Base-by-base conservation (phyloP, 2,329 filamentous ascomycete genomes). In the Monilinia aucupariae region DNA sequence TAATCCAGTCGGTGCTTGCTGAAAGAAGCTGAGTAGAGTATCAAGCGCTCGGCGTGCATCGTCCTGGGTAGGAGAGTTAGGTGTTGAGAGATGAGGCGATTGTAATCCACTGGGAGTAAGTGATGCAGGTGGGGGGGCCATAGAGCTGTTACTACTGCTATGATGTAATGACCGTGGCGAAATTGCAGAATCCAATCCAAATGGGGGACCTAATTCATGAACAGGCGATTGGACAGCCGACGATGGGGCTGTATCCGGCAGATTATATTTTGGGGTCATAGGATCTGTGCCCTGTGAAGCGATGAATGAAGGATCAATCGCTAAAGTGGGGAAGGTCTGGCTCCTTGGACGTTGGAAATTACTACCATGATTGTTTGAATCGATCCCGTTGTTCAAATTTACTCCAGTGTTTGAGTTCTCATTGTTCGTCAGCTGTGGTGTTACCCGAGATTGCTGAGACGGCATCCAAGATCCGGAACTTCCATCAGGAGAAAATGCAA, bases 11-110 rank as follows among this genome's bases (percentile, higher is more conserved):
- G 80, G 77, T 15, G 86, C 85, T 68, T 89, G 84, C 65, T 86
- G 86, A 74, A 97, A 89, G 72, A 93, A 96, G 65, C 78, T 87
- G 74, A 96, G 83, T 25, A 97, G 84, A 2, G 92, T 86, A 70
- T 93, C 88, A 5, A 96, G 82, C 1, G 92, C 93, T 59, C 85
- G 83, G 47, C 90, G 84, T 4, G 92, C 92, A 74, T 97, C 92
- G 69, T 97, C 92, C 68, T 92, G 89, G 0, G 88, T 91, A 0
- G 89, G 89, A 1, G 88, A 89, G 34, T 76, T 82, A 1, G 87
- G 71, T 8, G 69, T 82, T 56, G 85, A 81, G 48, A 82, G 81
- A 65, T 84, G 78, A 45, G 77, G 75, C 20, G 76, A 77, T 55
- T 74, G 68, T 49, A 76, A 61, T 68, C 74, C 59, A 69, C 70